Percentiles rank a stretch among this genome's conserved stretches.
Evolutionary conservation across 345 rosid genomes (phyloP).

Genomic region (Eucalyptus dawsonii): DNA sequence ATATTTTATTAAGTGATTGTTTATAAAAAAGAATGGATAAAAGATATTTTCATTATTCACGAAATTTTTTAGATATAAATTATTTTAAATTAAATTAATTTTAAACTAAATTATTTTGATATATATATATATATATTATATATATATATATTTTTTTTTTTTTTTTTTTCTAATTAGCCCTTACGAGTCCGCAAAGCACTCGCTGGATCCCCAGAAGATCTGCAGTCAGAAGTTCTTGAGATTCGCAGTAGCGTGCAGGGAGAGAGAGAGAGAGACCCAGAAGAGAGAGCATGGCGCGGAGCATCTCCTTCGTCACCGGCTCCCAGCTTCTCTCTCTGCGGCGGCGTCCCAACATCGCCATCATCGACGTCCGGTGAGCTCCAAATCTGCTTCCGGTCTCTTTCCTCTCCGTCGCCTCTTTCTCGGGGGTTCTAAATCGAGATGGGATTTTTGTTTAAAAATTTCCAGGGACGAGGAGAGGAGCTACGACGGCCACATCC

Average conservation of each 20-base stretch:
- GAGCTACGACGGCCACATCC: slow-evolving; percentile 90
- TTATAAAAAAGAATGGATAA: background rate
- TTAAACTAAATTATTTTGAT: background rate
- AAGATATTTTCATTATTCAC: fast-evolving
- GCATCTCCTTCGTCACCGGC: slow-evolving; percentile 68
- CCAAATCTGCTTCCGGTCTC: background rate
- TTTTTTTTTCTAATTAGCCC: background rate
- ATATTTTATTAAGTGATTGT: background rate
- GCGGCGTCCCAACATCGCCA: slow-evolving; percentile 61
- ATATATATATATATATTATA: no score
- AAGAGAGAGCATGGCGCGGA: slow-evolving; percentile 52
- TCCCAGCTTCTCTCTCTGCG: slow-evolving; percentile 65
- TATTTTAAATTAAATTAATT: background rate
- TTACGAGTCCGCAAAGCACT: background rate
- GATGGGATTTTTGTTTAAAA: background rate
- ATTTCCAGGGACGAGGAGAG: slow-evolving; percentile 74
- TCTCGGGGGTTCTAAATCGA: background rate
- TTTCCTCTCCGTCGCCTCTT: background rate
- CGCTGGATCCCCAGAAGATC: background rate
- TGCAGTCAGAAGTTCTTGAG: background rate
- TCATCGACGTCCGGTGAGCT: slow-evolving; percentile 74
- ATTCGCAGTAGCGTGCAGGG: background rate
- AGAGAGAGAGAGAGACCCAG: background rate
- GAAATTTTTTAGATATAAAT: background rate
- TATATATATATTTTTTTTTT: no score